Evolutionary conservation across 352 stramenopile genomes (phyloP).

Genomic region (Globisporangium camurandrum): DNA sequence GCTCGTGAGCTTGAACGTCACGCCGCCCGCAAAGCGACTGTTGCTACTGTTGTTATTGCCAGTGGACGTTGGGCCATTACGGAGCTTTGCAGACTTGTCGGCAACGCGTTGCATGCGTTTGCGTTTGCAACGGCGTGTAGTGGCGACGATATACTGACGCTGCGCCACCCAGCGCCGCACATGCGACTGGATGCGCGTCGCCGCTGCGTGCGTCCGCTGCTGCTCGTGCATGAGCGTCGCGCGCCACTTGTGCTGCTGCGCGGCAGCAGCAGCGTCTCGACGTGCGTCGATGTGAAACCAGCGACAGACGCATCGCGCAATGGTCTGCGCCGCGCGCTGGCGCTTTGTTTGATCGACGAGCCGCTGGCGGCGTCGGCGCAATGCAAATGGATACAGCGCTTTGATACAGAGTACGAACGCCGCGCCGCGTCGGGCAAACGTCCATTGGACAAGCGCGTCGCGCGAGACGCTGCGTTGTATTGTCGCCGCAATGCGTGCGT

Average conservation of each 20-base stretch:
- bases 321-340: constrained; percentile 14
- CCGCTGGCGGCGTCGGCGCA: constrained; percentile 23
- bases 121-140: constrained; percentile 22
- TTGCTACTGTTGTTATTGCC: neutral
- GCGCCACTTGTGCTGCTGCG: constrained; percentile 21
- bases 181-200: constrained; percentile 39
- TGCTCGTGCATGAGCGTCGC: constrained; percentile 19
- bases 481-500: constrained; percentile 22
- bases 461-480: constrained; percentile 32
- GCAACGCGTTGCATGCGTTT: constrained; percentile 18
- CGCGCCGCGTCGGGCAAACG: constrained; percentile 36
- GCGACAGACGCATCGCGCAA: constrained; percentile 9
- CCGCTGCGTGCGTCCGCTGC: constrained; percentile 8
- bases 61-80: neutral
- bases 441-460: constrained; percentile 29
- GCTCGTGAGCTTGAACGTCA: neutral
- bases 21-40: no score
- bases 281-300: constrained; percentile 17
- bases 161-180: constrained; percentile 39
- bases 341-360: constrained; percentile 17
- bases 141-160: constrained; percentile 26
- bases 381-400: constrained; percentile 32
- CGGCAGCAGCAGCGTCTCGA: constrained; percentile 8
- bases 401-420: constrained; percentile 33
- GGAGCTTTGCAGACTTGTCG: constrained; percentile 13